phyloP scores from a whole-genome alignment of 108 stramenopile species.

The Hondaea fermentalgiana region DNA sequence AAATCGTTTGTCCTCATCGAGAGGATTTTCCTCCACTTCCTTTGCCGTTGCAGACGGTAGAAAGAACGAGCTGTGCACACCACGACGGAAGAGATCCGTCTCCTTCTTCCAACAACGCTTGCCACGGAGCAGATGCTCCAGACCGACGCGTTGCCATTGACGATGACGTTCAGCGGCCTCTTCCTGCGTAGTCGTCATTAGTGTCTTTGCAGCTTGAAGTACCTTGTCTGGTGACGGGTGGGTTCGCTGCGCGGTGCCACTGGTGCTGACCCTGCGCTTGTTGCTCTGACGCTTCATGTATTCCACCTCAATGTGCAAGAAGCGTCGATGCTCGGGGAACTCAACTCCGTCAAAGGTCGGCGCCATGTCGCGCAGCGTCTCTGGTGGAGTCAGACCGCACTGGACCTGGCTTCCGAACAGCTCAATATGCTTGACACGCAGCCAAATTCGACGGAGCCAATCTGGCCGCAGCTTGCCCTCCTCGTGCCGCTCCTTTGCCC shows the following conservation, averaged over 20 bases:
- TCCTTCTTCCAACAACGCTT: not conserved
- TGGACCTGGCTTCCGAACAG: conserved; percentile 7
- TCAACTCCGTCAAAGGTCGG: not conserved
- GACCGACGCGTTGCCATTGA: not conserved
- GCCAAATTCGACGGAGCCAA: not conserved
- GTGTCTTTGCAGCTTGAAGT: not conserved
- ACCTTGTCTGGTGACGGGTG: not conserved
- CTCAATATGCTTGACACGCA: not conserved
- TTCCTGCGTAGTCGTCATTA: not conserved
- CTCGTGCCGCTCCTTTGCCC: not conserved
- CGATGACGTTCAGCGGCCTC: not conserved
- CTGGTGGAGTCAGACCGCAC: not conserved
- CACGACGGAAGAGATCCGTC: not conserved
- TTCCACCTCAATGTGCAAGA: not conserved
- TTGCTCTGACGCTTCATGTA: not conserved
- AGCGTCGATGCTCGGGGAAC: not conserved
- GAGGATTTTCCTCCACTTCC: not conserved
- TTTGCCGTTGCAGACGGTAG: not conserved
- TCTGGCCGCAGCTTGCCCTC: not conserved
- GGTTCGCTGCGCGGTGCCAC: not conserved
- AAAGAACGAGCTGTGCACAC: not conserved
- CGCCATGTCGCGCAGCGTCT: not conserved
- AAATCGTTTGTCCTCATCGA: not conserved
- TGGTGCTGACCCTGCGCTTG: not conserved
- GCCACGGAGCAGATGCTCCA: conserved; percentile 4